Evolutionary conservation across 257 asterid genomes (phyloP), one percentile per base, ranked within the genome.

Genomic region (Forsythia suspensa): DNA sequence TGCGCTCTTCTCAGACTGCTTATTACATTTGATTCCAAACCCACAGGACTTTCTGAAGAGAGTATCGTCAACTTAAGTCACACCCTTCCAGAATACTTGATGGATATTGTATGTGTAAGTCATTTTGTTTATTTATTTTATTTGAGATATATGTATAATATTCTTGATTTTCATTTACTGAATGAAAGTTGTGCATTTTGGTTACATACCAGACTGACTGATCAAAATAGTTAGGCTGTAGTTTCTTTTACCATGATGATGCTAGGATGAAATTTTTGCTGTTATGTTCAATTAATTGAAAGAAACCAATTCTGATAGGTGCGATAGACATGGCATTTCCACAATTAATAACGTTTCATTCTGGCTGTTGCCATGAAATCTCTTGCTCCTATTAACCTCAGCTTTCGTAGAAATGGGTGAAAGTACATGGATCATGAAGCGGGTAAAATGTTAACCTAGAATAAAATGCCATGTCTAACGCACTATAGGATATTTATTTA

Each of bases 1-100:
- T 90, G 95, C 76, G 95, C 92, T 42, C 83, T 92, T 52, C 83
- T 94, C 74, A 91, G 97, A 88, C 82, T 92, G 88, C 92, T 92
- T 7, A 38, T 83, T 75, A 72, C 87, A 65, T 87, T 94, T 4
- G 95, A 91, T 88, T 86, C 94, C 34, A 85, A 80, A 52, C 94
- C 92, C 61, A 82, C 96, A 8, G 77, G 84, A 82, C 92, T 94
- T 79, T 90, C 94, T 68, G 91, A 85, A 78, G 81, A 79, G 82
- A 88, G 91, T 80, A 74, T 92, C 73, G 81, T 79, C 85, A 90
- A 83, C 71, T 71, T 94, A 57, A 85, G 95, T 82, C 40, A 74
- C 73, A 87, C 85, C 72, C 95, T 94, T 86, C 88, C 93, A 1
- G 81, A 84, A 38, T 94, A 91, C 89, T 79, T 94, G 88, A 81